Conservation (phyloP, 2,329 filamentous ascomycete genomes). For the Claviceps capensis region DNA sequence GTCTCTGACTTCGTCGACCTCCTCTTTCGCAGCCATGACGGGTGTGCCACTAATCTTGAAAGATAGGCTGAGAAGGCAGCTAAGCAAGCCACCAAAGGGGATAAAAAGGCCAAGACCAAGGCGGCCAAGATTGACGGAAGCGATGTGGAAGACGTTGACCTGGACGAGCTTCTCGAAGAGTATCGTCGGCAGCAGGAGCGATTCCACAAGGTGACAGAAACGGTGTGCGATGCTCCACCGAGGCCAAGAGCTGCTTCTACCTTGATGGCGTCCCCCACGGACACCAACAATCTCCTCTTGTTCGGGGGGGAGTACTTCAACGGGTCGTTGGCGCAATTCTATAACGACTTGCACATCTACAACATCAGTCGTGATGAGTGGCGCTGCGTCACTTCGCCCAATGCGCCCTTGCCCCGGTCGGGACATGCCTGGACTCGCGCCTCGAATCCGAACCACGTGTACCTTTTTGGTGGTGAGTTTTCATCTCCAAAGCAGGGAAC, state of each 20-base stretch:
- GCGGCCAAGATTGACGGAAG: slow-evolving; percentile 62
- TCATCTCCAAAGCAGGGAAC: slow-evolving; percentile 94
- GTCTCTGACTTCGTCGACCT: background rate
- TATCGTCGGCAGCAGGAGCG: slow-evolving; percentile 88
- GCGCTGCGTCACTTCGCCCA: slow-evolving; percentile 80
- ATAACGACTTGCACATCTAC: slow-evolving; percentile 53
- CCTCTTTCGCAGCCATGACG: background rate
- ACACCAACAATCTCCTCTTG: slow-evolving; percentile 75
- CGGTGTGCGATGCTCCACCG: slow-evolving; percentile 55
- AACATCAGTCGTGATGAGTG: slow-evolving; percentile 79
- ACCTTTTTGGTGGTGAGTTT: slow-evolving; percentile 93
- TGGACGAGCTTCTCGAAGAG: slow-evolving; percentile 85
- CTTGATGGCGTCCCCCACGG: slow-evolving; percentile 71
- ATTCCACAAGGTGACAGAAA: slow-evolving; percentile 87
- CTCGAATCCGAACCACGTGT: slow-evolving; percentile 71
- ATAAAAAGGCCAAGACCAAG: slow-evolving; percentile 68
- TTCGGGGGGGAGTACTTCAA: slow-evolving; percentile 97
- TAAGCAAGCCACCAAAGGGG: slow-evolving; percentile 81
- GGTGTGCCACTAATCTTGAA: background rate
- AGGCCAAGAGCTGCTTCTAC: slow-evolving; percentile 67
- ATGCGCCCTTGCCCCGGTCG: slow-evolving; percentile 77
- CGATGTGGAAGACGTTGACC: slow-evolving; percentile 82
- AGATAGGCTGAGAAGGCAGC: slow-evolving; percentile 46
- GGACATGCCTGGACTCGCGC: slow-evolving; percentile 93
- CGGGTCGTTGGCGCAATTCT: slow-evolving; percentile 66